phyloP scores from a whole-genome alignment of 139 green algal genomes.

The Pedinophyceae sp. region DNA sequence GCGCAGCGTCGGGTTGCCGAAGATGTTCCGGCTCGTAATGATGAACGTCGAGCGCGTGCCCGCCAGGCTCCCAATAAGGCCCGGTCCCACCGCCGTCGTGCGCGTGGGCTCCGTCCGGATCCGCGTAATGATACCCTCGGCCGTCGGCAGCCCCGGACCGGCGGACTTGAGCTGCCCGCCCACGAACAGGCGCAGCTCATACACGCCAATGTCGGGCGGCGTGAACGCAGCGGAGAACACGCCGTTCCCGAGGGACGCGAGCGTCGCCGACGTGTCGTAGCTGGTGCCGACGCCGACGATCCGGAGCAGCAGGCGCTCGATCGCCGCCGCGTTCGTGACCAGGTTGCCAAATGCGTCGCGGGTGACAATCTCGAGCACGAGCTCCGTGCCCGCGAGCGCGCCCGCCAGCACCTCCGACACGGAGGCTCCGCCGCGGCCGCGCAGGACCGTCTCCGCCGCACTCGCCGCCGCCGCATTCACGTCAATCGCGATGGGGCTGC shows the following conservation, averaged over 20 bases:
- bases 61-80: neutral
- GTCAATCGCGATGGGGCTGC: neutral
- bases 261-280: neutral
- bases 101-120: neutral
- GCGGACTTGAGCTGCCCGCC: neutral
- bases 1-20: neutral
- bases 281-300: neutral
- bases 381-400: too few species aligned
- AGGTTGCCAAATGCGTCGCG: neutral
- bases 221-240: neutral
- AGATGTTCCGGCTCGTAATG: slow-evolving; percentile 2
- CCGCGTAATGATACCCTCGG: neutral
- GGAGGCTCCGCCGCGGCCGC: too few species aligned
- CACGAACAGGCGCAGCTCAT: neutral
- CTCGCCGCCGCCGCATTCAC: neutral
- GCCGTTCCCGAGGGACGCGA: neutral
- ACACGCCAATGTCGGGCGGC: neutral
- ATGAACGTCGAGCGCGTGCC: slow-evolving; percentile 1
- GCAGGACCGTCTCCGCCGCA: too few species aligned
- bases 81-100: neutral
- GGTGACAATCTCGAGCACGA: neutral
- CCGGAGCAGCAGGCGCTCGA: neutral
- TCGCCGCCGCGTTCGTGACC: neutral
- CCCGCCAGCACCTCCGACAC: too few species aligned
- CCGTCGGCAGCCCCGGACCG: neutral